Evolutionary conservation across 129 eudicot species (phyloP).

Genomic region (Tanacetum coccineum): DNA sequence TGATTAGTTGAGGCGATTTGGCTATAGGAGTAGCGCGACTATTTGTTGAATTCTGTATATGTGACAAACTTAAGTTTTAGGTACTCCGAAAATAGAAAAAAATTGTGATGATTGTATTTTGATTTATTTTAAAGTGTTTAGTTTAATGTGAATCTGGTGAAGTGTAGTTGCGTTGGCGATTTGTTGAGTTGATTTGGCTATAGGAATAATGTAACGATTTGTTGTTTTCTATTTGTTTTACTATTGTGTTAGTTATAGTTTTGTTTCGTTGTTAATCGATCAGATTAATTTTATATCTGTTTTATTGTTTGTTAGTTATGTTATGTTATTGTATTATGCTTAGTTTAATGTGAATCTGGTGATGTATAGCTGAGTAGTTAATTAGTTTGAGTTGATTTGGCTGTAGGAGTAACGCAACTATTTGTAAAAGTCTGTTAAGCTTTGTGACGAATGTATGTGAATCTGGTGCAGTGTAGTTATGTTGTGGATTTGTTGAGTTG

Average conservation of each 20-base stretch:
- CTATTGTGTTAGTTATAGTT: too few species aligned
- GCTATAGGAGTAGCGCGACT: too few species aligned
- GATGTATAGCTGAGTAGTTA: not conserved
- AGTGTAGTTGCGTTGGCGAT: not conserved
- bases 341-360: too few species aligned
- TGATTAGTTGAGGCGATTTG: too few species aligned
- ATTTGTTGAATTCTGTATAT: too few species aligned
- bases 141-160: slow-evolving; percentile 16
- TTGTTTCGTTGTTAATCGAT: too few species aligned
- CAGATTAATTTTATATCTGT: not conserved
- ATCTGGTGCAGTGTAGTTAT: slow-evolving; percentile 11
- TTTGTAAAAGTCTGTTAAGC: too few species aligned
- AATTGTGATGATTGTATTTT: not conserved
- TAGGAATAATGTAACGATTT: not conserved
- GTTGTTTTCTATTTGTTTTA: not conserved
- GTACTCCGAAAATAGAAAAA: too few species aligned
- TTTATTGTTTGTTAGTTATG: not conserved
- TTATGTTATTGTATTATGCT: not conserved
- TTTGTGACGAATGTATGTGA: too few species aligned
- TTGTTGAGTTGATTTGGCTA: not conserved
- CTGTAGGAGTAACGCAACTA: too few species aligned
- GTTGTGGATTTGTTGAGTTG: not conserved
- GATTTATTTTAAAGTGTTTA: not conserved
- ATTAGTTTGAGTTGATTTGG: not conserved
- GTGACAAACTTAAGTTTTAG: too few species aligned